Percentiles rank a stretch among this genome's conserved stretches.
These are phyloP conservation scores for Prunus dulcis DNA, from an alignment of 306 rosid genomes.

Conservation along the genomic window DNA sequence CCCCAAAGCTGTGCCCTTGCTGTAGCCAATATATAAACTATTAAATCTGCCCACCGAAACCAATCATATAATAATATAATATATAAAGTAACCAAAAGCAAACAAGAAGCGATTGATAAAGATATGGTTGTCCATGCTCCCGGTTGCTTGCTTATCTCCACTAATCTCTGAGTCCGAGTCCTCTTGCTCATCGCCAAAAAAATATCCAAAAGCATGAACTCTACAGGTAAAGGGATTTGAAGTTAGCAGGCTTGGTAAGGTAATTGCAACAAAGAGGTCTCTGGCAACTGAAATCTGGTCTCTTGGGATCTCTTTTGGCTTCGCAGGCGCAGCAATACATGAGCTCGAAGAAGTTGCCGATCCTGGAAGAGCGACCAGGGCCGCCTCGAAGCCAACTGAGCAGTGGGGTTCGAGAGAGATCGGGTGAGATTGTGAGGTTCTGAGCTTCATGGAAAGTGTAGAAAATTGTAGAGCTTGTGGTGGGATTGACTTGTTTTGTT, in stretches of 20 bases:
- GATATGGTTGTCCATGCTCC: too few relatives aligned
- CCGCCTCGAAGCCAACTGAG: constrained; percentile 93
- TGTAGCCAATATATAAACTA: too few relatives aligned
- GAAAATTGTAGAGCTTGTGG: constrained; percentile 61
- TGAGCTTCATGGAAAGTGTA: constrained; percentile 78
- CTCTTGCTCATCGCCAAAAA: too few relatives aligned
- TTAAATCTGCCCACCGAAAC: too few relatives aligned
- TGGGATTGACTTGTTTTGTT: constrained; percentile 9
- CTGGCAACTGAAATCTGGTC: constrained; percentile 50
- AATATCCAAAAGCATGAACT: too few relatives aligned
- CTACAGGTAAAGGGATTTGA: too few relatives aligned
- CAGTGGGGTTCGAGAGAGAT: constrained; percentile 61
- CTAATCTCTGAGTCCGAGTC: too few relatives aligned
- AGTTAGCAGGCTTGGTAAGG: neutral
- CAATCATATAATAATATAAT: too few relatives aligned
- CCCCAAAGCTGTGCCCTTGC: too few relatives aligned
- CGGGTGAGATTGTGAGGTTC: constrained; percentile 21
- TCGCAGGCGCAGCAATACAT: constrained; percentile 34
- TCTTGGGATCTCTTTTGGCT: constrained; percentile 53
- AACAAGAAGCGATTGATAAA: too few relatives aligned
- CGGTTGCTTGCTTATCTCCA: too few relatives aligned
- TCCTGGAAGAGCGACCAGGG: constrained; percentile 88
- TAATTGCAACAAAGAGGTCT: constrained; percentile 61
- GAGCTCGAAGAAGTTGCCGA: constrained; percentile 72
- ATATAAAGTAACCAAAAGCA: too few relatives aligned